Conservation (phyloP, 352 stramenopile species). For the Globisporangium polare region DNA sequence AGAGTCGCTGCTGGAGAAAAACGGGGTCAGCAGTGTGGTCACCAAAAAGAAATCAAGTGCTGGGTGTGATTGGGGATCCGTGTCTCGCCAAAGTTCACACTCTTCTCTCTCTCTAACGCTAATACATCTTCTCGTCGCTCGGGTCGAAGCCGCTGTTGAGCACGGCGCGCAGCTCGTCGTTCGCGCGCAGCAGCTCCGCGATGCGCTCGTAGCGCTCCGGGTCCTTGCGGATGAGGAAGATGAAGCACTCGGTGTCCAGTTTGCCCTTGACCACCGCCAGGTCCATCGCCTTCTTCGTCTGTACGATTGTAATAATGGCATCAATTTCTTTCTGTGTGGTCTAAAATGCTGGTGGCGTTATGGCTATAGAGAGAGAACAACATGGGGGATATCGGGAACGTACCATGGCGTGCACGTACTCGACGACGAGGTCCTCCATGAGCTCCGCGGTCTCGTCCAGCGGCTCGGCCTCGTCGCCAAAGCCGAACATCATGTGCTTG, state of each 20-base stretch:
- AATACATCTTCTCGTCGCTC: constrained; percentile 87
- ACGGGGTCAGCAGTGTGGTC: not conserved
- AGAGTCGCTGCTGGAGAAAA: not conserved
- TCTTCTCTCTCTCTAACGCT: not conserved
- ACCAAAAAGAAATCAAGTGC: not conserved
- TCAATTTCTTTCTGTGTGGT: not conserved
- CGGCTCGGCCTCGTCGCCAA: constrained; percentile 71
- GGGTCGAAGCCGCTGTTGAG: constrained; percentile 88
- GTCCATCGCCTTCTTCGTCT: constrained; percentile 88
- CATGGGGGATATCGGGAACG: not conserved
- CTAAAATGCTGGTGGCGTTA: not conserved
- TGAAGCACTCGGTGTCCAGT: constrained; percentile 86
- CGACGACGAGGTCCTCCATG: constrained; percentile 85
- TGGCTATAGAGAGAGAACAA: not conserved
- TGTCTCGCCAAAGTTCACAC: not conserved
- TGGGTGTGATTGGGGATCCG: not conserved
- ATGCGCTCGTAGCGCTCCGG: constrained; percentile 78
- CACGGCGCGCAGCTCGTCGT: constrained; percentile 81
- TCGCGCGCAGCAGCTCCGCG: constrained; percentile 74
- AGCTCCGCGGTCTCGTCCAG: constrained; percentile 70
- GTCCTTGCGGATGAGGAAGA: constrained; percentile 87
- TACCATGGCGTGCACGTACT: constrained; percentile 84
- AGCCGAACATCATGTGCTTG: constrained; percentile 89
- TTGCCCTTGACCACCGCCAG: constrained; percentile 80
- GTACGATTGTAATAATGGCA: not conserved